Conservation (phyloP, 2,329 filamentous ascomycete genomes). For the Fusarium sublunatum region DNA sequence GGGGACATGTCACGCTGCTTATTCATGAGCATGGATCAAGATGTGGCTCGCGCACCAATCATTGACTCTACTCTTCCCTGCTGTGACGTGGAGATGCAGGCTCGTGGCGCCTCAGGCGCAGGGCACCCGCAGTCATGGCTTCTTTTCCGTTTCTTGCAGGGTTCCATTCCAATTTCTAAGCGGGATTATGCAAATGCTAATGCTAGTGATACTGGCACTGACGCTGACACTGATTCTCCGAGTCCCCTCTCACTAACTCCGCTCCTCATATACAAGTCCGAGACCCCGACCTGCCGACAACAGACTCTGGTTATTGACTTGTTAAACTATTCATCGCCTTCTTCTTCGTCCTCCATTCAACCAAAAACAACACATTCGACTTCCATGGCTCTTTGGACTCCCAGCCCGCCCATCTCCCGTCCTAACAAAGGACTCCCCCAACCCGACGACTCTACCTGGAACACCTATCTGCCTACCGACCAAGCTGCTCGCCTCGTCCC, state of each 20-base stretch:
- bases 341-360: slow-evolving; percentile 17
- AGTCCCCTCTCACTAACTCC: slow-evolving; percentile 35
- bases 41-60: slow-evolving; percentile 44
- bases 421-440: slow-evolving; percentile 51
- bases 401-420: slow-evolving; percentile 32
- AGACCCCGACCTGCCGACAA: slow-evolving; percentile 31
- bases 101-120: slow-evolving; percentile 30
- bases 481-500: slow-evolving; percentile 47
- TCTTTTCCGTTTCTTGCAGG: slow-evolving; percentile 34
- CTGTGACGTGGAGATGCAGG: slow-evolving; percentile 29
- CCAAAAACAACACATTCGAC: slow-evolving; percentile 10
- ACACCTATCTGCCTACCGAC: slow-evolving; percentile 47
- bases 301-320: slow-evolving; percentile 23
- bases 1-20: slow-evolving; percentile 35
- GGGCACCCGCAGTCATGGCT: slow-evolving; percentile 26
- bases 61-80: slow-evolving; percentile 27
- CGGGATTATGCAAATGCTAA: neutral
- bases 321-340: slow-evolving; percentile 15
- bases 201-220: neutral
- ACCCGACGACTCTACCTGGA: slow-evolving; percentile 53
- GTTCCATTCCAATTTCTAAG: slow-evolving; percentile 40
- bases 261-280: slow-evolving; percentile 38
- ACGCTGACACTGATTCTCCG: slow-evolving; percentile 23
- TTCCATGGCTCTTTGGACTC: slow-evolving; percentile 46
- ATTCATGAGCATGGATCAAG: slow-evolving; percentile 38